Base-by-base conservation (phyloP, 176 grass and related monocot species). In the Carex myosuroides region DNA sequence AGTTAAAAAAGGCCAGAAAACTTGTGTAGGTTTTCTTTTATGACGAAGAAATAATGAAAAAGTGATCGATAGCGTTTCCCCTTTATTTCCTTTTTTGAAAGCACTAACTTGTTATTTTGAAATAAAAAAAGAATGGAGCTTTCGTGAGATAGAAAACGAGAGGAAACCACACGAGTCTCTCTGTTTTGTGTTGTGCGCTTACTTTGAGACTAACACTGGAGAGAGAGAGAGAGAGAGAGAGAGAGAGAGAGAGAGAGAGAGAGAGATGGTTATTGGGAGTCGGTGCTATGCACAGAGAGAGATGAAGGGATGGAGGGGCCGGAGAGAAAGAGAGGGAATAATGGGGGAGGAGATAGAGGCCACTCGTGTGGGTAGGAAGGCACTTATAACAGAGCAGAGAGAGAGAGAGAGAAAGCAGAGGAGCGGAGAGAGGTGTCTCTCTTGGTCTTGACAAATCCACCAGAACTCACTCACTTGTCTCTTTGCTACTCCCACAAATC, bases 351-450 rank as follows among this genome's bases (percentile, higher is more conserved):
- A 88, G 89, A 78, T 86, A 90, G 90, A 94, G 90, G 88, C 90
- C 92, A 55, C 90, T 92, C 92, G 92, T 94, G 92, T 94, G 92
- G 79, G 80, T 88, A 85, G 79, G 80, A 87, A 85, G n/a, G 62
- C 60, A 83, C 80, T 83, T 83, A 83, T 83, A 83, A 83, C 80
- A 83, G 62, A 83, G 80, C 62, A 64, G 35, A 67, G 59, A 80
- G 16, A 60, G 16, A 77, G 17, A 77, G 21, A 44, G 24, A 72
- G 41, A 14, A n/a, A n/a, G n/a, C n/a, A 72, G 33, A 72, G 68
- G 12, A 53, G 17, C 22, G 58, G 80, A 48, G 85, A 89, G 69
- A 85, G 62, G 85, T 91, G 92, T 91, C 85, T 85, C 90, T 88
- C 76, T 61, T 64, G 26, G 55, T 88, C 88, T 87, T 90, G 92